Base-by-base conservation (phyloP, 495 filamentous ascomycete genomes). In the Neurospora terricola region DNA sequence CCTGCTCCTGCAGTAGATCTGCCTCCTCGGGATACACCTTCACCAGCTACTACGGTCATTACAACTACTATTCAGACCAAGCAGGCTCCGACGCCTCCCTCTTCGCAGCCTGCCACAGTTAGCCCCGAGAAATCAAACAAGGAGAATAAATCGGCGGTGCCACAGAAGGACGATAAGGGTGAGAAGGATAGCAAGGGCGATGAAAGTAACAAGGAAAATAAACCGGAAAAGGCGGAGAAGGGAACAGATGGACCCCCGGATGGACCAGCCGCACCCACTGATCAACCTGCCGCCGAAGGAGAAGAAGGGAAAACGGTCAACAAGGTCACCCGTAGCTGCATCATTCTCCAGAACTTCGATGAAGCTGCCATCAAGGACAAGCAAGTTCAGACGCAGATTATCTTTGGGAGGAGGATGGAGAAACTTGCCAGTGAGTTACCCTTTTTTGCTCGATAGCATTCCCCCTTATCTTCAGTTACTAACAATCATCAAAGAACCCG, bases 261-360 rank as follows among this genome's bases (percentile, higher is more conserved):
- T n/a, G 72, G 74, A 10, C 37, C 74, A 5, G 27, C 75, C 3
- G 36, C 69, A 14, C 71, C 71, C 12, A 36, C 69, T 5, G 76
- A 36, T 66, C 54, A 80, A 34, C 77, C 78, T 9, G 21, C 75
- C n/a, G 75, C 73, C 9, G 79, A 81, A 68, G 76, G 78, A 3
- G 54, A 34, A 66, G 54, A 66, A 66, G 54, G 14, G 27, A 66
- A 66, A 36, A 18, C 54, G 27, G 54, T 66, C 14, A 66, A 66
- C 27, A 82, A 82, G 38, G 77, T 82, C 18, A 85, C 84, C 36
- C 82, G 84, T n/a, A 84, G 86, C 70, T 85, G 82, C 72, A 85
- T 90, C 43, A 87, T 90, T 71, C 78, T 89, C 0, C 83, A 88
- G 68, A 89, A 89, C 73, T 88, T 88, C 70, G 82, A 88, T 73